Evolutionary conservation across 345 rosid species (phyloP), one percentile per base, ranked within the genome.

Genomic region (Euphorbia tirucalli): DNA sequence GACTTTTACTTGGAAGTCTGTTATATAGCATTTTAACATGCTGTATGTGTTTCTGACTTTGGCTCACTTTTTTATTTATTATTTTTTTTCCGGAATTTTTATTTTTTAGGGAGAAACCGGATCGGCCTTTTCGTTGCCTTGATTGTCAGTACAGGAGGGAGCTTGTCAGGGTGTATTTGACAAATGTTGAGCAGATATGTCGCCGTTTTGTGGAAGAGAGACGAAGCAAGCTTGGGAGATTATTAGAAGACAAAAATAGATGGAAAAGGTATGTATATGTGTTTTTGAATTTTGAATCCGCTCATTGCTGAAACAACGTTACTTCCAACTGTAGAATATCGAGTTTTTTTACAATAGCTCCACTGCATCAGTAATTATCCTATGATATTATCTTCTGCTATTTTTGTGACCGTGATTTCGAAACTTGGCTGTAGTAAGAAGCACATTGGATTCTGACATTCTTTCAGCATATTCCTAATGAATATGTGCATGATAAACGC

Each of bases 41-140:
- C 44, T 43, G 10, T 21, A 16, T 48, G 19, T 71, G 56, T 30
- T 60, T 71, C 14, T 61, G 58, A 18, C 28, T 13, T 21, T 71
- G 13, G 35, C 19, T 3, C 24, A 18, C 19, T 50, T 39, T 19
- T 21, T n/a, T n/a, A n/a, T n/a, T n/a, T n/a, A n/a, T 25, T 14
- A 11, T 25, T 7, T 48, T 60, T 77, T 30, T 58, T 41, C 32
- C 28, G 39, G 8, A 37, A 37, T 37, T 37, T 37, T 41, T 41
- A 4, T 41, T 60, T 46, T 80, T 70, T 70, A 94, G 97, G 85
- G 97, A 90, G 85, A 92, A 83, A 79, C 85, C 92, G 72, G 98
- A 94, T 64, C 85, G 88, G 48, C 98, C 97, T 66, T 89, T 94
- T 62, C 96, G 96, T 71, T 94, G 98, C 88, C 98, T 94, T 74